These are phyloP conservation scores for Inga oerstediana DNA, from an alignment of 306 rosid genomes.

Conservation along the genomic window DNA sequence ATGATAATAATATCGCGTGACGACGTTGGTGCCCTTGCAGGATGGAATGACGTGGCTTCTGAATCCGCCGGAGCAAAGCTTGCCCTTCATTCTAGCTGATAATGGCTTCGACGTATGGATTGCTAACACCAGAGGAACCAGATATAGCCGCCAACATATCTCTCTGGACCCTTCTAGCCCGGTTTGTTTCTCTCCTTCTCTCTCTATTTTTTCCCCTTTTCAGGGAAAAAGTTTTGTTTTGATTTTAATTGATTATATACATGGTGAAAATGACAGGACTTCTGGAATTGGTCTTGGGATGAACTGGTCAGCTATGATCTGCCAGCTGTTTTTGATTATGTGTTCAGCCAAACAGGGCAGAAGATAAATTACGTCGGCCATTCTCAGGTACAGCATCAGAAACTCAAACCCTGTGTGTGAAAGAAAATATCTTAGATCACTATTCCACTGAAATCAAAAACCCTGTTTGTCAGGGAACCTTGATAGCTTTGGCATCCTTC, in stretches of 20 bases:
- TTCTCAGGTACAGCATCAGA: conserved; percentile 60
- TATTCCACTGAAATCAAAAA: conserved; percentile 3
- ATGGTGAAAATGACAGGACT: conserved; percentile 44
- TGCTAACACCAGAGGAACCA: conserved; percentile 71
- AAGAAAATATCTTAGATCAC: too few species aligned
- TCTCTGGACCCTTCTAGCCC: conserved; percentile 37
- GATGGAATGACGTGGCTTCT: conserved; percentile 74
- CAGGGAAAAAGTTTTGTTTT: too few species aligned
- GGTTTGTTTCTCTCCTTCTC: conserved; percentile 28
- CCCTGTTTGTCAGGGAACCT: conserved; percentile 63
- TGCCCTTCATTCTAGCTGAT: conserved; percentile 77
- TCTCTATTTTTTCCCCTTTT: too few species aligned
- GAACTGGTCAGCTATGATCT: conserved; percentile 66
- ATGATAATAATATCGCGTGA: not conserved
- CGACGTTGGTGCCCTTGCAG: conserved; percentile 39
- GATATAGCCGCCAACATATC: conserved; percentile 66
- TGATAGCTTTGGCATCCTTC: conserved; percentile 61
- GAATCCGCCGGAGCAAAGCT: conserved; percentile 58
- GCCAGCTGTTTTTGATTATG: conserved; percentile 67
- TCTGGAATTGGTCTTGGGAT: conserved; percentile 87
- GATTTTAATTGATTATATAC: not conserved
- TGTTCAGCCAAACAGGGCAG: conserved; percentile 59
- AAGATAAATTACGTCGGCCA: conserved; percentile 78
- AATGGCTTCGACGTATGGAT: conserved; percentile 83
- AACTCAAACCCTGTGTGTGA: not conserved